Evolutionary conservation across 306 rosid genomes (phyloP), one percentile per base, ranked within the genome.

Genomic region (Fagus sylvatica): DNA sequence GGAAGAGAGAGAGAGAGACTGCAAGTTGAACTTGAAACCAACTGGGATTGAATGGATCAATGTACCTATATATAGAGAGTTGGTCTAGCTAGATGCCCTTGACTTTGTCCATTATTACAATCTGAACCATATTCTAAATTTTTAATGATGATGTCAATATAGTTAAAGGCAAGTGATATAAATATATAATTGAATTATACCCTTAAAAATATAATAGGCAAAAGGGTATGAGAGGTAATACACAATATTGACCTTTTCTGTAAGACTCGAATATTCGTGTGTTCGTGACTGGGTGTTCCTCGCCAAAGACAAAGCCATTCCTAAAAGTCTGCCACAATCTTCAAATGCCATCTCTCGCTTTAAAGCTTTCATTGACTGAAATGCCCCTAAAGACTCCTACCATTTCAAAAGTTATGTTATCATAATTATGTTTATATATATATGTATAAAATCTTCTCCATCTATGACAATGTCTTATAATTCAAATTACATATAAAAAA

Each of bases 191-290:
- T 22, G 28, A 22, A 22, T 22, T 22, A 22, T 22, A 22, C 51
- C 11, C 4, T 46, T 15, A 10, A 46, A 46, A 46, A 0, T 8
- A 46, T 0, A 46, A 46, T 12, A 46, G 11, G 15, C 51, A 10
- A 8, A 22, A 13, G 40, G 40, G 4, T 32, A 59, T 30, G 12
- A 11, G 4, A 32, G 30, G 0, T 11, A 32, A 32, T 32, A 7
- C 17, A 32, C 5, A 3, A 10, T 6, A 49, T 60, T 78, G 82
- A 78, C 82, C 55, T 60, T 28, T 71, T 78, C 77, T 7, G 16
- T 12, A 4, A 13, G 5, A 46, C 15, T 8, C 11, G 3, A 3
- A 0, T 22, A 2, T 28, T 2, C 12, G 56, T 28, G n/a, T 15
- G 13, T 22, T 51, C 64, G 8, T 4, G 43, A 22, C 28, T 22